A percentile compares a stretch with the other conserved stretches of the same genome.
Conservation (phyloP, 1,284 basidiomycete genomes). For the Schizophyllum amplum region DNA sequence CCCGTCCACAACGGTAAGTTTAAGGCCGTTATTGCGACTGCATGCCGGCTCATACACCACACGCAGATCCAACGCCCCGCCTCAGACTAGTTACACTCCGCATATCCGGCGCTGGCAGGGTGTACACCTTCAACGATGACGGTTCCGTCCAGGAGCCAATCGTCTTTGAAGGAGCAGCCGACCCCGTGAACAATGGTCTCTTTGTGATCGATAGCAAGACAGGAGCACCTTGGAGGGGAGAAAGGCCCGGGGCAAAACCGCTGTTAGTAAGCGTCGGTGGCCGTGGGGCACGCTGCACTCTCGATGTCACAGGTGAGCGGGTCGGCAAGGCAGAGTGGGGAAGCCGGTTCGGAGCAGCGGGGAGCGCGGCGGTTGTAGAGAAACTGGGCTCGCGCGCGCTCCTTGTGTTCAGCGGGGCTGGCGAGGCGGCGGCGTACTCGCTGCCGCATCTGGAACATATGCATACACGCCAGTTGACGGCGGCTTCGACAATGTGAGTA, state of each 20-base stretch:
- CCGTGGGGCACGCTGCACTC: constrained; percentile 46
- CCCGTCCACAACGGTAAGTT: constrained; percentile 15
- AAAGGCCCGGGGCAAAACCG: constrained; percentile 34
- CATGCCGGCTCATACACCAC: background rate
- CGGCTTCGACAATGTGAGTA: constrained; percentile 34
- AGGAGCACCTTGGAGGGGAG: constrained; percentile 40
- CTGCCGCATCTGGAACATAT: constrained; percentile 58
- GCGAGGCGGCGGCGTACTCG: constrained; percentile 55
- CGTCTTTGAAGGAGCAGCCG: constrained; percentile 36
- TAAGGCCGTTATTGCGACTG: background rate
- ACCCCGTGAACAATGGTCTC: constrained; percentile 41
- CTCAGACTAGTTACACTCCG: constrained; percentile 60
- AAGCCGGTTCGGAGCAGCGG: constrained; percentile 38
- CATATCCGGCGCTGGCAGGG: constrained; percentile 52
- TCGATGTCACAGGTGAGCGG: constrained; percentile 54
- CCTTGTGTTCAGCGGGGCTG: constrained; percentile 52
- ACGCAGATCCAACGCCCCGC: constrained; percentile 38
- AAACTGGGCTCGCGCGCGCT: constrained; percentile 51
- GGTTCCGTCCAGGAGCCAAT: constrained; percentile 15
- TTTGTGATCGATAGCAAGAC: constrained; percentile 59
- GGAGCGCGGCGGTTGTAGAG: constrained; percentile 43
- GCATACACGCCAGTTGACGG: constrained; percentile 39
- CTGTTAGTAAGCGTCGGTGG: constrained; percentile 48
- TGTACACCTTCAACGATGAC: constrained; percentile 39
- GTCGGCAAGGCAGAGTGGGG: constrained; percentile 53